Conservation (phyloP, 768 basidiomycete species). For the Leucosporidium scottii region DNA sequence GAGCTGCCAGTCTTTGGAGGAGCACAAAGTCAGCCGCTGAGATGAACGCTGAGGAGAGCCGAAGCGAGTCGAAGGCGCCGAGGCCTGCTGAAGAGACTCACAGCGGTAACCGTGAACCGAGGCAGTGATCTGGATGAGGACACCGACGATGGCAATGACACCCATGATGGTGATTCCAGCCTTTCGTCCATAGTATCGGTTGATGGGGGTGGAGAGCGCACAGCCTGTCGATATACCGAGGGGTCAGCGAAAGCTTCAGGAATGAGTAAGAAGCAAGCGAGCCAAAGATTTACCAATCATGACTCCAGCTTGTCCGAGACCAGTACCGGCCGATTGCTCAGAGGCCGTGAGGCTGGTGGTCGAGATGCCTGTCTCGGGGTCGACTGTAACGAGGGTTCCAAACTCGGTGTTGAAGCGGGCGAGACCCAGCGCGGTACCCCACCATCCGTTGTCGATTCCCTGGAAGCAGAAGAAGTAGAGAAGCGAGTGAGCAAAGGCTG, state of each 20-base stretch:
- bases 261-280: not conserved
- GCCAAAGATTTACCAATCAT: slow-evolving; percentile 1
- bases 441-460: slow-evolving; percentile 16
- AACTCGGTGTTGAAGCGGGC: slow-evolving; percentile 20
- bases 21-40: too few relatives aligned
- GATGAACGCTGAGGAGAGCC: too few relatives aligned
- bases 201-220: slow-evolving; percentile 26
- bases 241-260: too few relatives aligned
- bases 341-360: not conserved
- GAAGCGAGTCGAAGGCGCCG: too few relatives aligned
- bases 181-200: slow-evolving; percentile 21
- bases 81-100: too few relatives aligned
- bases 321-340: slow-evolving; percentile 6
- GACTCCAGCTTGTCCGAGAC: not conserved
- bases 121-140: slow-evolving; percentile 29
- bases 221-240: slow-evolving; percentile 10
- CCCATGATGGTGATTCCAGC: slow-evolving; percentile 17
- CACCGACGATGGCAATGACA: slow-evolving; percentile 29
- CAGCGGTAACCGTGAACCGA: slow-evolving; percentile 22
- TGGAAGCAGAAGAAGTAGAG: not conserved
- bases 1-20: slow-evolving; percentile 22
- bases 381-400: not conserved
- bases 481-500: too few relatives aligned
- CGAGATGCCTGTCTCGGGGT: not conserved
- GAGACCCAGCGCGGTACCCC: not conserved